Evolutionary conservation across 306 rosid genomes (phyloP), one percentile per base, ranked within the genome.

Genomic region (Luffa aegyptiaca): DNA sequence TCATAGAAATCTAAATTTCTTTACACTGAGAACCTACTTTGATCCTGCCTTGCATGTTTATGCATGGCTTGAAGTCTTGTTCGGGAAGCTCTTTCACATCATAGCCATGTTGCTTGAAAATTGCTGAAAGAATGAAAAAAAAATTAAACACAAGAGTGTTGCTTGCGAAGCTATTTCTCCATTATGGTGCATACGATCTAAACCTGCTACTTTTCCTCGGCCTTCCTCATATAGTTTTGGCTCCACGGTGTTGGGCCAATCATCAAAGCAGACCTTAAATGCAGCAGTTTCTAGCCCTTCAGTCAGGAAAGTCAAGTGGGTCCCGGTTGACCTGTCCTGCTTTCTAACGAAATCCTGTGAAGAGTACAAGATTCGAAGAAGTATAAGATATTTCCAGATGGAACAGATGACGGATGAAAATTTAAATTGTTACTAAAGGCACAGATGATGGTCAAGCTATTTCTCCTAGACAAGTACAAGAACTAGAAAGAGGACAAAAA

Each of bases 161-260:
- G 83, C 26, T 51, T 21, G 70, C 58, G 4, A 45, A 65, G 11
- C 11, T 64, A 35, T 79, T 65, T 72, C 41, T 31, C 77, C 77
- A 46, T 45, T 72, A 45, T 72, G 21, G 21, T 63, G 63, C 81
- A 64, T 64, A 11, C 17, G 36, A 33, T 74, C 64, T 55, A 79
- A 79, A 94, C 98, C 98, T 94, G 98, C 98, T 37, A 94, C 98
- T 94, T 94, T 94, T 79, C 86, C 98, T 80, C 89, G 89, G 48
- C 98, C 98, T 87, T 94, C 98, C 84, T 94, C 98, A 68, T 91
- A 94, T 77, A 94, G 88, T 80, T 81, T 85, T 49, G 90, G 84
- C 85, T 92, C 97, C 81, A 88, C 90, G 17, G 80, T 87, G 82
- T 87, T 90, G 62, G 97, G 97, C 98, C 98, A 94, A 78, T 88